Evolutionary conservation across 2,329 filamentous ascomycete genomes (phyloP).

Genomic region (Rhinocladiella mackenziei): DNA sequence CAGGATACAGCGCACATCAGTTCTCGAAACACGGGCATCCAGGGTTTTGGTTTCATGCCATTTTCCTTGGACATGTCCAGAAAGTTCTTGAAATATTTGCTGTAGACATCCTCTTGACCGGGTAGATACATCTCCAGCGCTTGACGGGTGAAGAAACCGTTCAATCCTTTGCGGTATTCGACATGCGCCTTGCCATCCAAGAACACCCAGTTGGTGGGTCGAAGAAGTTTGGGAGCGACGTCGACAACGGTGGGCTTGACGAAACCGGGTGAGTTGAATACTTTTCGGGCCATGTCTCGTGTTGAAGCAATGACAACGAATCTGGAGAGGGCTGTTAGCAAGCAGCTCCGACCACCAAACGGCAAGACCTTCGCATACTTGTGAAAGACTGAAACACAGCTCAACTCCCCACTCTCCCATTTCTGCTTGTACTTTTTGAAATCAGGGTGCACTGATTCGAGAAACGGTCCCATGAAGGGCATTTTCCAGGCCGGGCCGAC

Average conservation of each 20-base stretch:
- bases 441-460: slow-evolving; percentile 85
- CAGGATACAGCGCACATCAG: slow-evolving; percentile 92
- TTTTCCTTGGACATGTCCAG: slow-evolving; percentile 68
- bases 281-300: slow-evolving; percentile 91
- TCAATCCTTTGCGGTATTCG: slow-evolving; percentile 95
- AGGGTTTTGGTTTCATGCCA: slow-evolving; percentile 70
- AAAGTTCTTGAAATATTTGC: slow-evolving; percentile 77
- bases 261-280: slow-evolving; percentile 88
- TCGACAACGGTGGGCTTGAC: slow-evolving; percentile 98
- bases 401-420: slow-evolving; percentile 86
- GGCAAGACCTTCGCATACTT: slow-evolving; percentile 59
- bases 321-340: slow-evolving; percentile 47
- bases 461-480: slow-evolving; percentile 91
- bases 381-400: slow-evolving; percentile 98
- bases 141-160: slow-evolving; percentile 86
- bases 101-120: slow-evolving; percentile 87
- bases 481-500: slow-evolving; percentile 70
- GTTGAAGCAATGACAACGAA: slow-evolving; percentile 96
- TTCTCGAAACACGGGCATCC: slow-evolving; percentile 90
- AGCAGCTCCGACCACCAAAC: not conserved
- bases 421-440: slow-evolving; percentile 88
- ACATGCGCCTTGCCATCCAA: slow-evolving; percentile 91
- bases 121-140: slow-evolving; percentile 86
- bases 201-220: slow-evolving; percentile 93
- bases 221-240: slow-evolving; percentile 85